Percentiles rank a stretch among this genome's conserved stretches.
phyloP scores from a whole-genome alignment of 148 eudicot genomes.

The Bassia scoparia region DNA sequence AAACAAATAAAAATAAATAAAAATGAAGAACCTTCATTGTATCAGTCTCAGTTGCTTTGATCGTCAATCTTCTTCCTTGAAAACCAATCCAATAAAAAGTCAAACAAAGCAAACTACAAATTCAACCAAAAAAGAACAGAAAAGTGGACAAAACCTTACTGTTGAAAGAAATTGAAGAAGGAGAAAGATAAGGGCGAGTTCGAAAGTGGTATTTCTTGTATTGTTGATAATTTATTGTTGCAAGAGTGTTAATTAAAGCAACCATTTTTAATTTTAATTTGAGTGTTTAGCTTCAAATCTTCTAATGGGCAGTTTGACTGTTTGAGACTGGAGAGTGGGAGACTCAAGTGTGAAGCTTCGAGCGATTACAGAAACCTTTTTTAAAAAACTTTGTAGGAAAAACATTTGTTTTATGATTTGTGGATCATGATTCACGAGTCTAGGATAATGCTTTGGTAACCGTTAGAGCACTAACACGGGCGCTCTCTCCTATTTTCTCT shows the following conservation, averaged over 20 bases:
- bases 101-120: neutral
- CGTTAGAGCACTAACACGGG: too few relatives aligned
- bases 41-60: conserved; percentile 79
- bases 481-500: too few relatives aligned
- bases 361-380: too few relatives aligned
- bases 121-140: neutral
- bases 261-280: conserved; percentile 37
- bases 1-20: too few relatives aligned
- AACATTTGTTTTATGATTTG: too few relatives aligned
- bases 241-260: conserved; percentile 41
- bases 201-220: conserved; percentile 23
- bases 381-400: too few relatives aligned
- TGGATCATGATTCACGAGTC: too few relatives aligned
- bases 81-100: neutral
- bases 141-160: neutral
- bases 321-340: too few relatives aligned
- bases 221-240: conserved; percentile 42
- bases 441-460: too few relatives aligned
- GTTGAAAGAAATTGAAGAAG: neutral
- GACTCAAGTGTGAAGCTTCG: too few relatives aligned
- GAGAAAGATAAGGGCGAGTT: conserved; percentile 22
- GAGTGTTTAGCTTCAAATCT: too few relatives aligned
- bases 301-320: too few relatives aligned
- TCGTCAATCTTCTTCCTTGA: conserved; percentile 58
- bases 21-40: conserved; percentile 52